Evolutionary conservation across 1,284 basidiomycete species (phyloP).

Genomic region (Pseudozyma hubeiensis): DNA sequence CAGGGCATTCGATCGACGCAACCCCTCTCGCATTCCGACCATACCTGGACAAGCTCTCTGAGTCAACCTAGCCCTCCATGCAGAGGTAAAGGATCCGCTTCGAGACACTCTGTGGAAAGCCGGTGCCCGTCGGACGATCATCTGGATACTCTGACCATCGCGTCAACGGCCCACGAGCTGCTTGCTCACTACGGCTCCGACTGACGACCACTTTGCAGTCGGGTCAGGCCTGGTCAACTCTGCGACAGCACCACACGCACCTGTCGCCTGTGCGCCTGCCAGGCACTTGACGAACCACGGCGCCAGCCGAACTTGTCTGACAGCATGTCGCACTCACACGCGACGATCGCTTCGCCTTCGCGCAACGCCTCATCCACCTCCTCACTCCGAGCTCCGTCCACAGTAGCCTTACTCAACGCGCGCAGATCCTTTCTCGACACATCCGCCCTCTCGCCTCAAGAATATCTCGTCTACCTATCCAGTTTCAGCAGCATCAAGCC

Average conservation of each 20-base stretch:
- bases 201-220: too few relatives aligned
- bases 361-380: slow-evolving; percentile 32
- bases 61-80: too few relatives aligned
- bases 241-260: not conserved
- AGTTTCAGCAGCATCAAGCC: slow-evolving; percentile 61
- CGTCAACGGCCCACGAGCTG: too few relatives aligned
- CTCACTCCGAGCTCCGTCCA: slow-evolving; percentile 24
- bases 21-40: too few relatives aligned
- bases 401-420: slow-evolving; percentile 19
- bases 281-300: not conserved
- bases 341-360: slow-evolving; percentile 22
- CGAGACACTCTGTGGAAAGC: too few relatives aligned
- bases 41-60: too few relatives aligned
- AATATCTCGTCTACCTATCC: slow-evolving; percentile 58
- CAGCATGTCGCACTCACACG: slow-evolving; percentile 29
- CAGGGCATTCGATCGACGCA: too few relatives aligned
- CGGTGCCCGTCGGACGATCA: too few relatives aligned
- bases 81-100: too few relatives aligned
- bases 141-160: too few relatives aligned
- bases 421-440: slow-evolving; percentile 56
- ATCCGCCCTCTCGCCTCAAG: slow-evolving; percentile 66
- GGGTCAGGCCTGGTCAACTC: too few relatives aligned
- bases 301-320: slow-evolving; percentile 6
- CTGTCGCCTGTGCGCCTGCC: not conserved
- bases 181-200: too few relatives aligned